phyloP scores from a whole-genome alignment of 2,329 filamentous ascomycete genomes.

The Diaporthe sp. region DNA sequence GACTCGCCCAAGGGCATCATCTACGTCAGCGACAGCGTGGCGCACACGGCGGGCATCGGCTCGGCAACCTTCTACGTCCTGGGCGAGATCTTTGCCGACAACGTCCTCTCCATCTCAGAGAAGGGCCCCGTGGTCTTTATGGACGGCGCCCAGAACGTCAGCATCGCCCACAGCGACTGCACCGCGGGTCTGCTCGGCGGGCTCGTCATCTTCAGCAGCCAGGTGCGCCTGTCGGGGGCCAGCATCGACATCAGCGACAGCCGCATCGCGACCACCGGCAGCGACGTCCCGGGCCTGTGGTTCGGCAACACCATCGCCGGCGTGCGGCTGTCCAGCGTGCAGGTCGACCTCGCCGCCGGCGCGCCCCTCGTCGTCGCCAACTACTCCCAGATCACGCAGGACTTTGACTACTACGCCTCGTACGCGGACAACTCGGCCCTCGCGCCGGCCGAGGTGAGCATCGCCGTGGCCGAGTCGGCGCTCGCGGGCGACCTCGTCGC shows the following conservation, averaged over 20 bases:
- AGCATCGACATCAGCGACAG: slow-evolving; percentile 44
- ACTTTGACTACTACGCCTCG: slow-evolving; percentile 50
- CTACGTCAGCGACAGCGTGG: slow-evolving; percentile 47
- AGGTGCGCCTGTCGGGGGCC: slow-evolving; percentile 41
- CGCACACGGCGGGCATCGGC: slow-evolving; percentile 49
- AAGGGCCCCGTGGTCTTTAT: slow-evolving; percentile 46
- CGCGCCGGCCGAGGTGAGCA: slow-evolving; percentile 45
- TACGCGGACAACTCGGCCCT: slow-evolving; percentile 47
- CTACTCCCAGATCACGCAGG: slow-evolving; percentile 49
- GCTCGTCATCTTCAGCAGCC: slow-evolving; percentile 45
- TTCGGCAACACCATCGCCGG: slow-evolving; percentile 49
- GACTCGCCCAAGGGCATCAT: slow-evolving; percentile 49
- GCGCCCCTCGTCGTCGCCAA: slow-evolving; percentile 46
- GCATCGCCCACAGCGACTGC: slow-evolving; percentile 43
- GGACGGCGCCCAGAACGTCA: slow-evolving; percentile 46
- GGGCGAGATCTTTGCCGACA: slow-evolving; percentile 46
- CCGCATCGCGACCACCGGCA: slow-evolving; percentile 43
- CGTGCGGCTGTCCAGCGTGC: slow-evolving; percentile 14
- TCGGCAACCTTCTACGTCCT: slow-evolving; percentile 51
- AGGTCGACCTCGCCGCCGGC: slow-evolving; percentile 43
- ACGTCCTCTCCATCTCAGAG: slow-evolving; percentile 47
- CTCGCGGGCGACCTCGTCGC: slow-evolving; percentile 50
- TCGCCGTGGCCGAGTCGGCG: slow-evolving; percentile 46
- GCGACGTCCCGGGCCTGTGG: slow-evolving; percentile 48
- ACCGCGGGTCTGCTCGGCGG: slow-evolving; percentile 49